A percentile compares a stretch with the other conserved stretches of the same genome.
Evolutionary conservation across 306 rosid genomes (phyloP).

Genomic region (Hippophae gyantsensis): DNA sequence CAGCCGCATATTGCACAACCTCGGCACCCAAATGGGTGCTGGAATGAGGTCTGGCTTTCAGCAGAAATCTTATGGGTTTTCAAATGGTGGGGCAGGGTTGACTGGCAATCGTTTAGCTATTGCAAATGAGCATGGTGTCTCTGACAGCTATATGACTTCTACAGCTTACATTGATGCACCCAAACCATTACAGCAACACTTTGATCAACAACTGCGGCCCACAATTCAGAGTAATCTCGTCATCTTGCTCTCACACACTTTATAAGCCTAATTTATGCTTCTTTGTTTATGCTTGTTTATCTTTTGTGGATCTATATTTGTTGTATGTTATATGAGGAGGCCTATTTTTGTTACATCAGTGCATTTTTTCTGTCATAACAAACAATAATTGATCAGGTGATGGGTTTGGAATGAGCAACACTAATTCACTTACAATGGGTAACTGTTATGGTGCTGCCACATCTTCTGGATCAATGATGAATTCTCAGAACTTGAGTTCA

Average conservation of each 20-base stretch:
- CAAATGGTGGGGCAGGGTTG: conserved; percentile 77
- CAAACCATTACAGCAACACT: conserved; percentile 55
- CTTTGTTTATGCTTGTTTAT: not conserved
- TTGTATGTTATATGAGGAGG: conserved; percentile 2
- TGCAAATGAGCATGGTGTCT: conserved; percentile 50
- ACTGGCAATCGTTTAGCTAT: conserved; percentile 52
- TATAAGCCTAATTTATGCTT: conserved; percentile 1
- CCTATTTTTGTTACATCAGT: conserved; percentile 10
- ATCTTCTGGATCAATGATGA: conserved; percentile 68
- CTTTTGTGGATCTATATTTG: not conserved
- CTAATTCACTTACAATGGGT: conserved; percentile 64
- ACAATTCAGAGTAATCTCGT: conserved; percentile 53
- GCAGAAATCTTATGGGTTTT: conserved; percentile 62
- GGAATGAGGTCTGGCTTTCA: conserved; percentile 71
- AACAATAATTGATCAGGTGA: conserved; percentile 57
- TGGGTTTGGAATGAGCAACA: conserved; percentile 56
- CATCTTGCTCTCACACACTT: not conserved
- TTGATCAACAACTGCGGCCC: conserved; percentile 58
- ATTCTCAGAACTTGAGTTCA: conserved; percentile 54
- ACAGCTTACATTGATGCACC: conserved; percentile 50
- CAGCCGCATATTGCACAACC: conserved; percentile 56
- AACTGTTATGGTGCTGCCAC: conserved; percentile 48
- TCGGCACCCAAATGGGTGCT: conserved; percentile 62
- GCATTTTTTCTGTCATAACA: conserved; percentile 24
- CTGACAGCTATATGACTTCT: conserved; percentile 49